These are phyloP conservation scores for Tympanopsis confertula DNA, from an alignment of 2,329 filamentous ascomycete genomes.

Conservation along the genomic window DNA sequence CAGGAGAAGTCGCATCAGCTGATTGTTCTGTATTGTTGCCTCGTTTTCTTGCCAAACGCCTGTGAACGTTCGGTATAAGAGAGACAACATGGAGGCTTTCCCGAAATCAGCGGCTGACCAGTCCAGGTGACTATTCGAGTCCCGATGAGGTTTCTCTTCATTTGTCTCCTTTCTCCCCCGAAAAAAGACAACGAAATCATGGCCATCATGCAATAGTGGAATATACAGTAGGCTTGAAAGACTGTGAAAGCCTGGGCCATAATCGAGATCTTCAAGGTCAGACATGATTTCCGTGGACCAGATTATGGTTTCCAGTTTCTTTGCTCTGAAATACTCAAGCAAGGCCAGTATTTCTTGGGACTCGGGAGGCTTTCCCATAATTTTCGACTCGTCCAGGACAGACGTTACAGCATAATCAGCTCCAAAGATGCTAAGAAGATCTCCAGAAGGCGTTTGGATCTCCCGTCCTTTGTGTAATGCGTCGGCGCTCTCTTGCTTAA, in stretches of 20 bases:
- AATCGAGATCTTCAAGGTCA: slow-evolving; percentile 74
- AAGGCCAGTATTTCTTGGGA: slow-evolving; percentile 75
- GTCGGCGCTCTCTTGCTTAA: slow-evolving; percentile 79
- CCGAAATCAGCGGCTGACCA: slow-evolving; percentile 86
- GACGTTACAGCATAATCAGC: slow-evolving; percentile 79
- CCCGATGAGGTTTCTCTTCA: slow-evolving; percentile 70
- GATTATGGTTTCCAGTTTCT: slow-evolving; percentile 62
- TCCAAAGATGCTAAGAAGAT: slow-evolving; percentile 71
- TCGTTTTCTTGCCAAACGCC: slow-evolving; percentile 91
- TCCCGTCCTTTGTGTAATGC: slow-evolving; percentile 65
- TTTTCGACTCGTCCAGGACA: slow-evolving; percentile 79
- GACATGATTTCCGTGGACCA: slow-evolving; percentile 64
- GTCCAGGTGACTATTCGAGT: too few relatives aligned
- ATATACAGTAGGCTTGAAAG: slow-evolving; percentile 75
- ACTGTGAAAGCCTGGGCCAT: slow-evolving; percentile 65
- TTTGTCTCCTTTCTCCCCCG: slow-evolving; percentile 60
- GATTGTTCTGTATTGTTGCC: slow-evolving; percentile 68
- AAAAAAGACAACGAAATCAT: slow-evolving; percentile 86
- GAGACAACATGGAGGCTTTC: slow-evolving; percentile 73
- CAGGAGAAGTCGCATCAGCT: slow-evolving; percentile 66
- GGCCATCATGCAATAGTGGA: slow-evolving; percentile 62
- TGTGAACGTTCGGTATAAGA: slow-evolving; percentile 84
- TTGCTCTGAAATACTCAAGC: slow-evolving; percentile 73
- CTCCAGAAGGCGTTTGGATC: slow-evolving; percentile 71
- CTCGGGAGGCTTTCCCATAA: slow-evolving; percentile 63